Evolutionary conservation across 805 yeast species (phyloP).

Genomic region (Yarrowia hollandica): DNA sequence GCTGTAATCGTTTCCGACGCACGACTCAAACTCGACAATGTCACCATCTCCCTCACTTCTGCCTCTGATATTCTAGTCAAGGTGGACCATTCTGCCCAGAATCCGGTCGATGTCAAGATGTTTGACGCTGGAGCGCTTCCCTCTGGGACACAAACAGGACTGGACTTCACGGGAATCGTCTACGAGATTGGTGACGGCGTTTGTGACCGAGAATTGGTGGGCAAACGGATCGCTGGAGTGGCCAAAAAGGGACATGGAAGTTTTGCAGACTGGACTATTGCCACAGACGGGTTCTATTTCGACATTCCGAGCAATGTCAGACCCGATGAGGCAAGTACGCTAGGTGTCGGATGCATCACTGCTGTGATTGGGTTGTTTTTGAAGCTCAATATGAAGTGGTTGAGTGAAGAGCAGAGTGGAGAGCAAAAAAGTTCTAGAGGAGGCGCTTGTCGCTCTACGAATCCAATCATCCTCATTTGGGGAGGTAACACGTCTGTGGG

Average conservation of each 20-base stretch:
- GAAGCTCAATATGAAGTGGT: background rate
- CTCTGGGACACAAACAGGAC: background rate
- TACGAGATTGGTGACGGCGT: constrained; percentile 21
- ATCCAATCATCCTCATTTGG: background rate
- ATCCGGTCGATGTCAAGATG: constrained; percentile 19
- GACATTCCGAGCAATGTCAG: background rate
- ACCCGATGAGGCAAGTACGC: background rate
- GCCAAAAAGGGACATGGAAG: background rate
- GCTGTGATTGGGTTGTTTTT: background rate
- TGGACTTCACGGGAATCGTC: constrained; percentile 6
- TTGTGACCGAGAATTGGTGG: background rate
- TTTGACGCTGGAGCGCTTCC: background rate
- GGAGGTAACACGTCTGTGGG: constrained; percentile 26
- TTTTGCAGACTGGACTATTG: constrained; percentile 9
- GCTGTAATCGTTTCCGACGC: background rate
- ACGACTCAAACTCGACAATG: background rate
- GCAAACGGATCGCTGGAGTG: constrained; percentile 2
- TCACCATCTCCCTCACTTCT: background rate
- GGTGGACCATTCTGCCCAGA: constrained; percentile 4
- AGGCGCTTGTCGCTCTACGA: background rate
- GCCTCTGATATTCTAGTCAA: constrained; percentile 6
- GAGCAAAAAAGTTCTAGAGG: background rate
- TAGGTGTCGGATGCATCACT: background rate
- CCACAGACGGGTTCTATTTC: constrained; percentile 7
- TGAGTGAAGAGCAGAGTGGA: background rate